These are phyloP conservation scores for Ambrosiella cleistominuta DNA, from an alignment of 2,329 filamentous ascomycete genomes.

Conservation along the genomic window DNA sequence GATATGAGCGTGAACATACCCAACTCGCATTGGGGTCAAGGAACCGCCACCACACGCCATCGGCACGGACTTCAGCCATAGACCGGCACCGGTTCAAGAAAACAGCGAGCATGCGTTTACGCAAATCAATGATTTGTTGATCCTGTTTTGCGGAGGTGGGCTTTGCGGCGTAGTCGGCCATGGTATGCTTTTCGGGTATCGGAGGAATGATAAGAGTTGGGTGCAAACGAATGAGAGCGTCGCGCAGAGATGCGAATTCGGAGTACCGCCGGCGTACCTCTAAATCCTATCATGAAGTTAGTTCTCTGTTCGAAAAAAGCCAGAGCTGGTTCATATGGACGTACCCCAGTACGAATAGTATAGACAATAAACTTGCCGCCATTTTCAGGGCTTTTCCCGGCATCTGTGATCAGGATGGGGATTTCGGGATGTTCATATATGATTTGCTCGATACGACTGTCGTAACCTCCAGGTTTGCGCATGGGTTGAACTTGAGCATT, in stretches of 20 bases:
- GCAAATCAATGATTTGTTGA: constrained; percentile 84
- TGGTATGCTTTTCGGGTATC: constrained; percentile 96
- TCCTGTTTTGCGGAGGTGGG: constrained; percentile 97
- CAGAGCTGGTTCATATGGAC: constrained; percentile 15
- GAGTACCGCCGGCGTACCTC: constrained; percentile 92
- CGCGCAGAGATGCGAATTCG: constrained; percentile 80
- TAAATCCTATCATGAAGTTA: constrained; percentile 47
- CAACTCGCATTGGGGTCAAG: constrained; percentile 96
- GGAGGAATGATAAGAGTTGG: constrained; percentile 91
- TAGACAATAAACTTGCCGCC: constrained; percentile 92
- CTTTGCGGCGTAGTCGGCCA: constrained; percentile 96
- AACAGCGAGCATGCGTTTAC: constrained; percentile 91
- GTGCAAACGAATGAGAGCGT: constrained; percentile 77
- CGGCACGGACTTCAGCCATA: constrained; percentile 81
- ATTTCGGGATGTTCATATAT: constrained; percentile 87
- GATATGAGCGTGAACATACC: constrained; percentile 34
- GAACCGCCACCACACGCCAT: constrained; percentile 96
- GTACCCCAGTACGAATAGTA: constrained; percentile 84
- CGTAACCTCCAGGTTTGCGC: constrained; percentile 70
- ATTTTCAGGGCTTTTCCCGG: constrained; percentile 85
- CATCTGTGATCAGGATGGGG: constrained; percentile 80
- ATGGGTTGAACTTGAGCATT: constrained; percentile 32
- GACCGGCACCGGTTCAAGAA: constrained; percentile 84
- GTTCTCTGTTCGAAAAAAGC: neutral
- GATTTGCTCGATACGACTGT: constrained; percentile 92